Evolutionary conservation across 495 filamentous ascomycete genomes (phyloP).

Genomic region (Penicillium coprophilum): DNA sequence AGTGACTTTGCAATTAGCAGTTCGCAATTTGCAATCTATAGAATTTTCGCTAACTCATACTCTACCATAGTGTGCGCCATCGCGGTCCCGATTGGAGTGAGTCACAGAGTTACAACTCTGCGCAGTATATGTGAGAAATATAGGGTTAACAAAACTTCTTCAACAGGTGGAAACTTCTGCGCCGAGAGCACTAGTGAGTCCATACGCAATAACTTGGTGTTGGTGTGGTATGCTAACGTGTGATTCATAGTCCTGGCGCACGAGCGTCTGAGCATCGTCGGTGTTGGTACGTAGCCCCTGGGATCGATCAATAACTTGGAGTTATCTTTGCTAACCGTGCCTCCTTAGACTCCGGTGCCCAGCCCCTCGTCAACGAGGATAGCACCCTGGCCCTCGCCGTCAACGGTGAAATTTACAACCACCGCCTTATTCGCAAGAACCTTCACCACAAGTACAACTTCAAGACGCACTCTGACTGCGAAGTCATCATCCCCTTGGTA

Average conservation of each 20-base stretch:
- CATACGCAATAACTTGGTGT: background rate
- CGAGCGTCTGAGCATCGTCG: conserved; percentile 96
- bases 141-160: conserved; percentile 19
- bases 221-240: conserved; percentile 26
- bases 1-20: conserved; percentile 5
- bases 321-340: conserved; percentile 18
- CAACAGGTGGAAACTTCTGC: conserved; percentile 80
- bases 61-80: conserved; percentile 72
- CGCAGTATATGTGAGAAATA: conserved; percentile 2
- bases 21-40: conserved; percentile 38
- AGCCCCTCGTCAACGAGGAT: conserved; percentile 91
- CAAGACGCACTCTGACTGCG: conserved; percentile 97
- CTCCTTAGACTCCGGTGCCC: conserved; percentile 78
- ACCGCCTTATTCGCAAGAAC: conserved; percentile 83
- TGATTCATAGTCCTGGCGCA: conserved; percentile 79
- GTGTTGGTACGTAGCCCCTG: conserved; percentile 71
- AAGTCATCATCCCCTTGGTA: conserved; percentile 97
- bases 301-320: background rate
- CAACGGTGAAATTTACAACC: conserved; percentile 99
- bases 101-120: conserved; percentile 38
- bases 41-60: conserved; percentile 27
- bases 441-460: conserved; percentile 82
- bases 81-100: conserved; percentile 99
- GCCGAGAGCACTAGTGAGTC: conserved; percentile 83
- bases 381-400: conserved; percentile 86